Conservation (phyloP, 2,329 filamentous ascomycete species). For the Penicillium sp. region DNA sequence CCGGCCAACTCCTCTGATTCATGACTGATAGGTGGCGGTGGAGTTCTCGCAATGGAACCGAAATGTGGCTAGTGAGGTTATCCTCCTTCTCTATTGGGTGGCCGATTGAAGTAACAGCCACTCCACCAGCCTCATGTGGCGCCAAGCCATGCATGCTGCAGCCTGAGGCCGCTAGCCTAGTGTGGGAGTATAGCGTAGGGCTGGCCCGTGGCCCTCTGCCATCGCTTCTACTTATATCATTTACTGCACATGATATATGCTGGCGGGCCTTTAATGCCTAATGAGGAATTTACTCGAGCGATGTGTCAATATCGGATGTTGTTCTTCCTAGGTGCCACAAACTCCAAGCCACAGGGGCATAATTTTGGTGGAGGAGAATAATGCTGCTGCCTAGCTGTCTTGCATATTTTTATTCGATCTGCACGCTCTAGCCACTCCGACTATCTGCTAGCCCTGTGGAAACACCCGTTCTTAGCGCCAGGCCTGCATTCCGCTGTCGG, state of each 20-base stretch:
- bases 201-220: background rate
- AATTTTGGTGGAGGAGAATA: background rate
- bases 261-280: no score
- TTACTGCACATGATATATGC: background rate
- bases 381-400: slow-evolving; percentile 28
- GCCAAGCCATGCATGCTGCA: background rate
- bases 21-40: slow-evolving; percentile 5
- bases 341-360: background rate
- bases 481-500: background rate
- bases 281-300: background rate
- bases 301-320: background rate
- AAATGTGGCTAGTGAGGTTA: background rate
- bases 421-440: slow-evolving; percentile 18
- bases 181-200: background rate
- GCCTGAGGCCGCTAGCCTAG: background rate
- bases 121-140: slow-evolving; percentile 14
- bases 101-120: background rate
- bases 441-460: slow-evolving; percentile 27
- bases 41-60: background rate
- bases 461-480: slow-evolving; percentile 19
- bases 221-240: background rate
- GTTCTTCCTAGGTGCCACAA: background rate
- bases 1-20: background rate
- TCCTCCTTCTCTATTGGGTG: slow-evolving; percentile 2
- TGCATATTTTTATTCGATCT: slow-evolving; percentile 22